Base-by-base conservation (phyloP, 2,329 filamentous ascomycete species). In the Capronia coronata region DNA sequence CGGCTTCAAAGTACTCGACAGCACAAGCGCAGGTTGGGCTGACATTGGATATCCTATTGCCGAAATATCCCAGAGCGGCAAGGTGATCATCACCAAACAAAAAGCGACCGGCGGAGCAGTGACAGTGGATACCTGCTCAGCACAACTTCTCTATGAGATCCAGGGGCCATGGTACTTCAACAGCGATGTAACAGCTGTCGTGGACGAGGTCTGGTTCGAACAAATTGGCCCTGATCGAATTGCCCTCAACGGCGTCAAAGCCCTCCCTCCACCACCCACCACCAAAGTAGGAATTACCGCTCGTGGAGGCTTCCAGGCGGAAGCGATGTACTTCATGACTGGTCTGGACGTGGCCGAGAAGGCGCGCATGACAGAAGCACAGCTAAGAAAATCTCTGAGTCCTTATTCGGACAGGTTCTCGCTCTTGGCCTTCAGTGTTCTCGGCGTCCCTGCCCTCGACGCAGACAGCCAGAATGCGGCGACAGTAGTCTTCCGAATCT, bases 141-240 rank as follows among this genome's bases (percentile, higher is more conserved):
- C 71, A 2, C 76, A 79, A 52, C 64, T 78, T 2, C 57, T 79
- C 1, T 79, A 77, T 57, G 75, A 78, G 60, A 73, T 77, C 13
- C 75, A 77, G 55, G 75, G 75, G 3, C 73, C 73, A 0, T 73
- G 71, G 67, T 80, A 80, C 60, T 76, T 71, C 67, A 79, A 79
- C 63, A 74, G 71, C 0, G 77, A 80, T 54, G 76, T 79, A 23
- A 77, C 73, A 0, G 77, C 77, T 0, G 59, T 76, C 11, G 63
- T 80, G 11, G 65, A 71, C 40, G 65, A 71, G n/a, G 64, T 79
- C 30, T 70, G 67, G 49, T 76, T 82, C 52, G 71, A 76, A 40
- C 71, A 80, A 46, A 49, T 75, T 3, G 70, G 68, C 1, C 63
- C 64, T 14, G 71, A 79, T 55, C 69, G 75, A 5, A 73, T 79